Evolutionary conservation across 768 basidiomycete species (phyloP).

Genomic region (Rubroboletus pulcherrimus): DNA sequence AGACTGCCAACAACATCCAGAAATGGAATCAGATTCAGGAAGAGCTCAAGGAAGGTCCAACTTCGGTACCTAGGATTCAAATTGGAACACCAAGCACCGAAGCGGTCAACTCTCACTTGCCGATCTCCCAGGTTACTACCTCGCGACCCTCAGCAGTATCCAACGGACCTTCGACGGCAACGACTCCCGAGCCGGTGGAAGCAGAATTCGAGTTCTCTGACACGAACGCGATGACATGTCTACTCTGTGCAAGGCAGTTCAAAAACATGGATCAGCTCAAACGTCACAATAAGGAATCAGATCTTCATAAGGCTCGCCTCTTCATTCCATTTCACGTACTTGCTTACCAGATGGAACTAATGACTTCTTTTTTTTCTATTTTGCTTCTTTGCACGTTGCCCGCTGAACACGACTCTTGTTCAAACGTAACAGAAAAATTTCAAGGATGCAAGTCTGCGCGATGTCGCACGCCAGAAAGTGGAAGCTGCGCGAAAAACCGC

Average conservation of each 20-base stretch:
- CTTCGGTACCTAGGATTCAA: conserved; percentile 20
- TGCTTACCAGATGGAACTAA: conserved; percentile 29
- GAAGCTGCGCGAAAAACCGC: conserved; percentile 39
- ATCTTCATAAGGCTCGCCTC: conserved; percentile 83
- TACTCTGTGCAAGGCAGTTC: conserved; percentile 93
- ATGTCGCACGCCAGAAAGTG: conserved; percentile 69
- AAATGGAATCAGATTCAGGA: conserved; percentile 98
- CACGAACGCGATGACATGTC: conserved; percentile 65
- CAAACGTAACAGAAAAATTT: conserved; percentile 70
- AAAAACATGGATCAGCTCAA: conserved; percentile 80
- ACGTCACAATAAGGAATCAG: conserved; percentile 91
- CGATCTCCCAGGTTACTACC: conserved; percentile 6
- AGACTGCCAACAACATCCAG: conserved; percentile 88
- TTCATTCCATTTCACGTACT: conserved; percentile 33
- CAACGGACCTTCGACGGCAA: conserved; percentile 26
- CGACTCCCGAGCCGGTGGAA: conserved; percentile 44
- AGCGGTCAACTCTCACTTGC: neutral
- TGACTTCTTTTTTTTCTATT: conserved; percentile 20
- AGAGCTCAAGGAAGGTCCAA: conserved; percentile 59
- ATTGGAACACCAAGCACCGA: conserved; percentile 8
- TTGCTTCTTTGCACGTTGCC: neutral
- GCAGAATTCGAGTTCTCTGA: conserved; percentile 84
- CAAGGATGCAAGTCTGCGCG: conserved; percentile 66
- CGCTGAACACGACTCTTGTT: conserved; percentile 1
- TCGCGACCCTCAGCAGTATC: conserved; percentile 13